Conservation (phyloP, 2,329 filamentous ascomycete species). For the Exutisphaerella laricina region DNA sequence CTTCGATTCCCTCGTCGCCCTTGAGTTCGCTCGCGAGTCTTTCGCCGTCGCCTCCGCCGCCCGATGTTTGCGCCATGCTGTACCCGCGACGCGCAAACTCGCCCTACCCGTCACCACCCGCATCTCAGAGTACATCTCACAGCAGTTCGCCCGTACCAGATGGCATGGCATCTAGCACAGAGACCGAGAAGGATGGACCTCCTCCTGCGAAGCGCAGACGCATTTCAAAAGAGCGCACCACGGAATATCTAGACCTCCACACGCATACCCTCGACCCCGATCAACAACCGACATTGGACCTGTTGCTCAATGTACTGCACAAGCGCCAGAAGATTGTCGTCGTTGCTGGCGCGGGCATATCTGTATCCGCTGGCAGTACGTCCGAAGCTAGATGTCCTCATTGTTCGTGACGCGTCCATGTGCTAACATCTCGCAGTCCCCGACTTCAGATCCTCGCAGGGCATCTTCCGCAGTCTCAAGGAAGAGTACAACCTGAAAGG, state of each 20-base stretch:
- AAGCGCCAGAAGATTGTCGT: slow-evolving; percentile 96
- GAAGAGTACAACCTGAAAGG: slow-evolving; percentile 85
- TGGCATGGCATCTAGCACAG: slow-evolving; percentile 39
- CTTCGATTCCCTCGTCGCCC: slow-evolving; percentile 26
- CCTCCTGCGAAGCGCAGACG: slow-evolving; percentile 72
- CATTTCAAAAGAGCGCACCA: slow-evolving; percentile 63
- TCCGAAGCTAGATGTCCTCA: slow-evolving; percentile 29
- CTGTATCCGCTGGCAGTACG: slow-evolving; percentile 86
- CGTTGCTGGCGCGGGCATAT: slow-evolving; percentile 93
- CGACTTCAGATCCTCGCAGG: slow-evolving; percentile 88
- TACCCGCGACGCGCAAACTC: slow-evolving; percentile 29
- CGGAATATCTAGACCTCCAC: slow-evolving; percentile 72
- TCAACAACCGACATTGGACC: slow-evolving; percentile 60
- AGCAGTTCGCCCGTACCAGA: slow-evolving; percentile 44
- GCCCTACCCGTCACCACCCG: slow-evolving; percentile 37
- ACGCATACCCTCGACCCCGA: slow-evolving; percentile 47
- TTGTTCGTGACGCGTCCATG: slow-evolving; percentile 13
- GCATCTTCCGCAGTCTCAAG: slow-evolving; percentile 79
- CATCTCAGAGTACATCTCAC: slow-evolving; percentile 43
- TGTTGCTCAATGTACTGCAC: slow-evolving; percentile 67
- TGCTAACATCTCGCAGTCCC: slow-evolving; percentile 56
- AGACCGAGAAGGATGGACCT: slow-evolving; percentile 54
- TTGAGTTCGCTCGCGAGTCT: slow-evolving; percentile 17
- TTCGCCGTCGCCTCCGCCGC: slow-evolving; percentile 15
- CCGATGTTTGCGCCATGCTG: slow-evolving; percentile 14